Conservation (phyloP, 1,284 basidiomycete species). For the Grifola frondosa region DNA sequence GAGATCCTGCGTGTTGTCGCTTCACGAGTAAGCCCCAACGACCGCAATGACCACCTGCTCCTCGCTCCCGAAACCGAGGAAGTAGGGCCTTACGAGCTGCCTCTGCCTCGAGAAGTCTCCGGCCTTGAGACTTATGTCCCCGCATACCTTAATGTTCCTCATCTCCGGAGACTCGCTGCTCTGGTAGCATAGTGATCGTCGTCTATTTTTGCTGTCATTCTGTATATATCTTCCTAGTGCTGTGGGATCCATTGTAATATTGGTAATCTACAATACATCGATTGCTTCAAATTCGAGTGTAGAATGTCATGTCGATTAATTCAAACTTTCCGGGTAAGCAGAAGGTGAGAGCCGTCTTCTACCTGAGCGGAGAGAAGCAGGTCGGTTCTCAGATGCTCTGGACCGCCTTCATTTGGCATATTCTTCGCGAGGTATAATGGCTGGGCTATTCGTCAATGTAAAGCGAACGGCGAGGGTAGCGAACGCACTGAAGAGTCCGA, state of each 20-base stretch:
- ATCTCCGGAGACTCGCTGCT: constrained; percentile 78
- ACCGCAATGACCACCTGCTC: constrained; percentile 92
- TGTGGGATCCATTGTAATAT: constrained; percentile 23
- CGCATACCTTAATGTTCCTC: constrained; percentile 82
- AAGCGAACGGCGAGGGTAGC: background rate
- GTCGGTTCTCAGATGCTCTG: constrained; percentile 18
- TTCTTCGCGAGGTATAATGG: constrained; percentile 20
- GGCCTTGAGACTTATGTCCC: constrained; percentile 88
- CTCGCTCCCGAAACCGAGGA: constrained; percentile 94
- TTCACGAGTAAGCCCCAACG: constrained; percentile 89
- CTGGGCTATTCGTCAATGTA: constrained; percentile 9
- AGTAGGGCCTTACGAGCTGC: constrained; percentile 88
- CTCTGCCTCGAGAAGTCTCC: constrained; percentile 83
- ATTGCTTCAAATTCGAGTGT: constrained; percentile 4
- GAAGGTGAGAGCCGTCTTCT: constrained; percentile 20
- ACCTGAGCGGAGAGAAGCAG: constrained; percentile 21
- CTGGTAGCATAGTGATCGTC: constrained; percentile 60
- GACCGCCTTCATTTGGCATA: constrained; percentile 7
- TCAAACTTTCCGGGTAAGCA: constrained; percentile 13
- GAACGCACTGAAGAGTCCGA: constrained; percentile 21
- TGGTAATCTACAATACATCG: constrained; percentile 20
- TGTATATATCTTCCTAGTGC: constrained; percentile 28
- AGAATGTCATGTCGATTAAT: background rate
- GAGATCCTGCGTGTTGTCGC: constrained; percentile 97
- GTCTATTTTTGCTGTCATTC: constrained; percentile 21